Conservation (phyloP, 805 yeast species). For the Starmerella floricola region DNA sequence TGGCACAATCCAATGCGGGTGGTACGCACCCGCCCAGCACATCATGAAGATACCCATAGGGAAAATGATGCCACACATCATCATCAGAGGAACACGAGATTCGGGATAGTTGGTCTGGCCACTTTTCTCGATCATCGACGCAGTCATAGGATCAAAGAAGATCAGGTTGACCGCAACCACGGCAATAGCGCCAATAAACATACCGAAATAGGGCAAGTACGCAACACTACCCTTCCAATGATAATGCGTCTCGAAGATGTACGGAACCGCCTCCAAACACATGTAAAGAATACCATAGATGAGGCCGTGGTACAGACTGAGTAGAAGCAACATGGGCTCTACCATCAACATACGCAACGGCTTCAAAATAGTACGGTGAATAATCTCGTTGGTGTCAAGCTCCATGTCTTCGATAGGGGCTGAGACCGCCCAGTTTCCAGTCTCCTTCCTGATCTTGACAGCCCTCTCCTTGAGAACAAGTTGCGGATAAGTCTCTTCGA, state of each 20-base stretch:
- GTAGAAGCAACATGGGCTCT: constrained; percentile 61
- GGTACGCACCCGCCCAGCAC: constrained; percentile 74
- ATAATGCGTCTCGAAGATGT: constrained; percentile 53
- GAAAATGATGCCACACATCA: constrained; percentile 56
- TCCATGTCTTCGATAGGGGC: constrained; percentile 72
- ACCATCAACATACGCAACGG: constrained; percentile 54
- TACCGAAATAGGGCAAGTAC: constrained; percentile 67
- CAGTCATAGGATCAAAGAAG: constrained; percentile 43
- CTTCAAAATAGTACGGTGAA: constrained; percentile 50
- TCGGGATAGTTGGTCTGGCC: constrained; percentile 61
- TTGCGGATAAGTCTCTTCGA: constrained; percentile 32
- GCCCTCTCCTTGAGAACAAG: constrained; percentile 56
- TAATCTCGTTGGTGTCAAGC: constrained; percentile 45
- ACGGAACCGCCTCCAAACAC: constrained; percentile 63
- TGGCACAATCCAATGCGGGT: constrained; percentile 56
- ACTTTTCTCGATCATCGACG: constrained; percentile 37
- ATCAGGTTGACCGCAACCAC: constrained; percentile 46
- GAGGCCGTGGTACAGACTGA: constrained; percentile 63
- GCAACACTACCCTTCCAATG: constrained; percentile 47
- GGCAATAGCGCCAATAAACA: constrained; percentile 51
- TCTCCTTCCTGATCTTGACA: constrained; percentile 50
- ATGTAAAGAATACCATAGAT: constrained; percentile 70
- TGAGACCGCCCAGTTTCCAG: constrained; percentile 75
- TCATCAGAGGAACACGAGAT: constrained; percentile 65
- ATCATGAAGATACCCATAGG: constrained; percentile 77